A percentile compares a stretch with the other conserved stretches of the same genome.
phyloP scores from a whole-genome alignment of 345 rosid genomes.

The Laguncularia racemosa region DNA sequence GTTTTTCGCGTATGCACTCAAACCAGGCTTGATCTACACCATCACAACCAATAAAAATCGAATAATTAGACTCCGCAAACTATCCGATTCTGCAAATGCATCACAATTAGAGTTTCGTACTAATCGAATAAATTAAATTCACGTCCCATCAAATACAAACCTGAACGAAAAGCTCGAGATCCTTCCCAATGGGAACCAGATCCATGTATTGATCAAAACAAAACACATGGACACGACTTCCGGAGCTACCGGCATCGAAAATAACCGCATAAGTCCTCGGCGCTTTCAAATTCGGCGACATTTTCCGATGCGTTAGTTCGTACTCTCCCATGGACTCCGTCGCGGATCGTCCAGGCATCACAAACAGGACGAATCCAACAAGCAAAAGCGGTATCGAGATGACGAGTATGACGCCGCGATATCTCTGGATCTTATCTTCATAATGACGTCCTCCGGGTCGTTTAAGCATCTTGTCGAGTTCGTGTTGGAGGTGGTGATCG shows the following conservation, averaged over 20 bases:
- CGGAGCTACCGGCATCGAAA: constrained; percentile 95
- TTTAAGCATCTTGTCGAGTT: constrained; percentile 48
- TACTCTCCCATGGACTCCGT: constrained; percentile 36
- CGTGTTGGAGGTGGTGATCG: constrained; percentile 19
- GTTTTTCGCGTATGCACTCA: constrained; percentile 75
- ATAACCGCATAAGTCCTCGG: constrained; percentile 62
- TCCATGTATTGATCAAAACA: constrained; percentile 85
- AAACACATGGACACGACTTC: constrained; percentile 91
- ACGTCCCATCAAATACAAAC: constrained; percentile 31
- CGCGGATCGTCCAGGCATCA: constrained; percentile 49
- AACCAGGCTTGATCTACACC: constrained; percentile 67
- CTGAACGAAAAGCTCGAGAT: constrained; percentile 70
- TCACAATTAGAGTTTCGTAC: too few species aligned
- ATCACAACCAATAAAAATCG: constrained; percentile 5
- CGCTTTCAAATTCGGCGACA: constrained; percentile 28
- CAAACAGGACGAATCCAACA: constrained; percentile 45
- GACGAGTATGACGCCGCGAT: constrained; percentile 53
- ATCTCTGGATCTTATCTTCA: constrained; percentile 71
- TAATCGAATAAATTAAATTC: not conserved
- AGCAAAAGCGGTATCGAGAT: constrained; percentile 63
- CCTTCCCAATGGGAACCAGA: constrained; percentile 83
- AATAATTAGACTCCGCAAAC: too few species aligned
- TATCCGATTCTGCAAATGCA: too few species aligned
- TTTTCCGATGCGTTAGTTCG: constrained; percentile 35
- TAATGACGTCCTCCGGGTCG: constrained; percentile 42